A percentile compares a stretch with the other conserved stretches of the same genome.
Conservation (phyloP, 2,329 filamentous ascomycete species). For the Colletotrichum acutatum region DNA sequence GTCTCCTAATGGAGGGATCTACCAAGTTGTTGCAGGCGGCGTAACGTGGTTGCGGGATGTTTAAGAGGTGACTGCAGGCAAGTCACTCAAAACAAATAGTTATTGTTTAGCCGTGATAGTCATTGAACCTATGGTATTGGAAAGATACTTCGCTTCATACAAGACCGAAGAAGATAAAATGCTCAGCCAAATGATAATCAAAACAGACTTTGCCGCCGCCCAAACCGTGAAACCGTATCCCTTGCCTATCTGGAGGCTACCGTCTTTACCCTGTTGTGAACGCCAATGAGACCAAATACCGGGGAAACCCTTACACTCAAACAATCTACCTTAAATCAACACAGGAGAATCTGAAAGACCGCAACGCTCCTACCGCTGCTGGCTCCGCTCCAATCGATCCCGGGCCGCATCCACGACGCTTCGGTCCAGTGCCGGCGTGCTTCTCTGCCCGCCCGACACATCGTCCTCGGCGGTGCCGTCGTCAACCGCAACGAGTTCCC, state of each 20-base stretch:
- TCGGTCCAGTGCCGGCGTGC: constrained; percentile 43
- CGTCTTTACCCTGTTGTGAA: background rate
- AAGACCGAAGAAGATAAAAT: background rate
- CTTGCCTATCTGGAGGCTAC: background rate
- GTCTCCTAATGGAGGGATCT: no score
- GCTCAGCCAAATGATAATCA: background rate
- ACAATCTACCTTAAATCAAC: background rate
- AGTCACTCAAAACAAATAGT: no score
- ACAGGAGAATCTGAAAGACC: background rate
- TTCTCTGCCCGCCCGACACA: constrained; percentile 22
- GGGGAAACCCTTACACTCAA: background rate
- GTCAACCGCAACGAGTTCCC: constrained; percentile 57
- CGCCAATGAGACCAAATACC: background rate
- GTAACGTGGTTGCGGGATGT: no score
- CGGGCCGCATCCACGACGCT: constrained; percentile 43
- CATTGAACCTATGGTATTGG: background rate
- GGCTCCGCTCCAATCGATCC: constrained; percentile 37
- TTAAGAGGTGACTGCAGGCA: no score
- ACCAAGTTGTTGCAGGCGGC: no score
- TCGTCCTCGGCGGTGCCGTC: constrained; percentile 40
- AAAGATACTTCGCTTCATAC: background rate
- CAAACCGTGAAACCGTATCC: background rate
- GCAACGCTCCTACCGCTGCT: constrained; percentile 19
- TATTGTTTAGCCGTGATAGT: background rate
- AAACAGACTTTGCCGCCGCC: background rate